These are phyloP conservation scores for Withania somnifera DNA, from an alignment of 305 asterid genomes.

Conservation along the genomic window DNA sequence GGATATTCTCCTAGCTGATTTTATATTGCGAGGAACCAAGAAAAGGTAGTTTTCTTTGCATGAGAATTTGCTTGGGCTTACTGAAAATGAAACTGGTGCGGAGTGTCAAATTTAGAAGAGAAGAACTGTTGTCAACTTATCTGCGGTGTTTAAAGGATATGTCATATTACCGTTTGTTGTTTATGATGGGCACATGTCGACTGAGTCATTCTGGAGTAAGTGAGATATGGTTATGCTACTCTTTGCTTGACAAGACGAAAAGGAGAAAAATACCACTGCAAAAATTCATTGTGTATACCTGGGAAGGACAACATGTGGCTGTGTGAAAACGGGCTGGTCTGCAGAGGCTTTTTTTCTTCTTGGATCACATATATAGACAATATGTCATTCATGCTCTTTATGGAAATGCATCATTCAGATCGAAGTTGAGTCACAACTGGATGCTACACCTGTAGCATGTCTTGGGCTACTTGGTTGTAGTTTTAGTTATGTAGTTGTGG, in stretches of 20 bases:
- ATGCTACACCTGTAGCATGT: neutral
- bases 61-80: neutral
- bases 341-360: neutral
- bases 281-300: neutral
- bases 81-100: neutral
- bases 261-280: too few relatives aligned
- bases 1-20: neutral
- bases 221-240: neutral
- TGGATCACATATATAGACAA: neutral
- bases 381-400: neutral
- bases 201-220: neutral
- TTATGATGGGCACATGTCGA: neutral
- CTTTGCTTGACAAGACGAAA: neutral
- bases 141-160: neutral
- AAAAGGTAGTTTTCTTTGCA: neutral
- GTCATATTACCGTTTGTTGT: neutral
- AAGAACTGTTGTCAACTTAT: neutral
- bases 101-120: neutral
- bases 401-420: neutral
- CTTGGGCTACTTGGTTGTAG: neutral
- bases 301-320: neutral
- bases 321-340: neutral
- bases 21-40: neutral
- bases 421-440: neutral
- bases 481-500: neutral